Base-by-base conservation (phyloP, 2,329 filamentous ascomycete genomes). In the Colletotrichum echinochloae region DNA sequence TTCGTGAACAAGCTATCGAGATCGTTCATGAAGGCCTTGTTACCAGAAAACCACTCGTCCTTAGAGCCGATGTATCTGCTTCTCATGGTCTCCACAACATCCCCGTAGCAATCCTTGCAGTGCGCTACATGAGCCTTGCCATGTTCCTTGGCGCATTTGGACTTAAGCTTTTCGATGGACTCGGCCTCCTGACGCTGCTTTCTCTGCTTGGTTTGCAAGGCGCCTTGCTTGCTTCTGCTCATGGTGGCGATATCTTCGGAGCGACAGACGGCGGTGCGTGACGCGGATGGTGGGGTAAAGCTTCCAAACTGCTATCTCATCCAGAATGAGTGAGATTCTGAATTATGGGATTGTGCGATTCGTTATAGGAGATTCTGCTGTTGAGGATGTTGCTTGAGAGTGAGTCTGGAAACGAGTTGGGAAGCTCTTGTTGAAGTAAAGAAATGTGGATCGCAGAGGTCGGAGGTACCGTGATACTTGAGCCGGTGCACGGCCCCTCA, bases 11-110 rank as follows among this genome's bases (percentile, higher is more conserved):
- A 75, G 55, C 77, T 77, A 71, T 86, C 84, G 14, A 89, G 80
- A 65, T 86, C 85, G 62, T 82, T 79, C 28, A 88, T 78, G 69
- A 89, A 88, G 9, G 79, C 79, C 37, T 79, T 80, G 39, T 86
- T 80, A 55, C 82, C 81, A 2, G 83, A 80, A 76, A 89, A 88
- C 88, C 88, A 89, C 75, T 87, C 85, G 26, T 79, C 76, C 54
- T 70, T 65, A 33, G 69, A 70, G 49, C 79, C 76, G 20, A 81
- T 74, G 71, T 83, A 85, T 49, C 81, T 80, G 61, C 79, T 77
- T 65, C 81, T 76, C 75, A 89, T 80, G 41, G 81, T 80, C 41
- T 85, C 82, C 51, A 89, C 75, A 5, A 87, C 77, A 64, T 83
- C 81, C 26, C 77, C 77, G 77, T 85, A 87, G 76, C 87, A 89